phyloP scores from a whole-genome alignment of 768 basidiomycete species.

The Pleurotus salmoneostramineus region DNA sequence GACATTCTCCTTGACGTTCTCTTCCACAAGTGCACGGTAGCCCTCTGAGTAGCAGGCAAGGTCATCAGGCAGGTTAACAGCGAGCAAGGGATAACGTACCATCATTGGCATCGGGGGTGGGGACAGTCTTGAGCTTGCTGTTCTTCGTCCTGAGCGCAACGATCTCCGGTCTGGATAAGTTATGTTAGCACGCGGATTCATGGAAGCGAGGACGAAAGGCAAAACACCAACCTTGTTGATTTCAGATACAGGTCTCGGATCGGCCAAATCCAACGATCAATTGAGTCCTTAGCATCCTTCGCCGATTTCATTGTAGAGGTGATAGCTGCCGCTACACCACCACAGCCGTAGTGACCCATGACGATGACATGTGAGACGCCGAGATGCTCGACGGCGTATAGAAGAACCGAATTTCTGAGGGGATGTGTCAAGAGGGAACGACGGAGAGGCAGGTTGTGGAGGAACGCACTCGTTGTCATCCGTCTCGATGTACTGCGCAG shows the following conservation, averaged over 20 bases:
- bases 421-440: no score
- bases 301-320: conserved; percentile 11
- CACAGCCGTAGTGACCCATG: conserved; percentile 36
- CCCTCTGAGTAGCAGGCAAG: background rate
- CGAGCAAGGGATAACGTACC: no score
- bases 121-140: background rate
- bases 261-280: conserved; percentile 28
- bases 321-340: conserved; percentile 28
- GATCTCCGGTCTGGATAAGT: conserved; percentile 23
- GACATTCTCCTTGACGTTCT: conserved; percentile 8
- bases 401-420: conserved; percentile 26
- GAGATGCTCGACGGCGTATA: conserved; percentile 28
- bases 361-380: conserved; percentile 33
- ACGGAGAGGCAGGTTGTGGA: background rate
- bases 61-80: no score
- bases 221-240: conserved; percentile 22
- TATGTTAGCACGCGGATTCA: background rate
- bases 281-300: conserved; percentile 14
- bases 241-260: conserved; percentile 25
- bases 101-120: no score
- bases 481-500: conserved; percentile 28
- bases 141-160: conserved; percentile 11
- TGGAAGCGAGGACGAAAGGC: background rate
- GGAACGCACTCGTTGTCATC: conserved; percentile 31
- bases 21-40: conserved; percentile 2